Percentiles rank a stretch among this genome's conserved stretches.
These are phyloP conservation scores for Calonectria hongkongensis DNA, from an alignment of 2,329 filamentous ascomycete genomes.

Conservation along the genomic window DNA sequence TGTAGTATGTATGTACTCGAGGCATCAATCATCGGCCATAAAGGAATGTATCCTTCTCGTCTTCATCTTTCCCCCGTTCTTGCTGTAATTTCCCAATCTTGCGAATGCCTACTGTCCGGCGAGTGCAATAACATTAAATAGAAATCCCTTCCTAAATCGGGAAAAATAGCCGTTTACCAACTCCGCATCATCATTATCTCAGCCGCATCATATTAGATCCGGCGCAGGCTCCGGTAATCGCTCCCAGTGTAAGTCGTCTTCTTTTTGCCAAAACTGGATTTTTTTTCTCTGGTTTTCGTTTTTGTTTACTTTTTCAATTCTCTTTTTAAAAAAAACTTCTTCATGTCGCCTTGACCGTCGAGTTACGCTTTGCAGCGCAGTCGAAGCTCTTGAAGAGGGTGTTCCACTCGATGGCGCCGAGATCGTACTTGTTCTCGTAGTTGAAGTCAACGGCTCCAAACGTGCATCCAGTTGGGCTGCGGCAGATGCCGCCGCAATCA, in stretches of 20 bases:
- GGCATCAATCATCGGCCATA: background rate
- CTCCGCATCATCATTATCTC: constrained; percentile 25
- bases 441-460: constrained; percentile 68
- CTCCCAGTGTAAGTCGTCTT: background rate
- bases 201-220: constrained; percentile 32
- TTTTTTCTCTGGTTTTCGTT: background rate
- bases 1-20: background rate
- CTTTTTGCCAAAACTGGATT: background rate
- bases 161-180: constrained; percentile 37
- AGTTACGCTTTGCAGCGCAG: constrained; percentile 51
- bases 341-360: constrained; percentile 11
- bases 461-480: constrained; percentile 71
- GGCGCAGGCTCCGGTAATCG: constrained; percentile 16
- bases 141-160: constrained; percentile 32
- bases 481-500: constrained; percentile 67
- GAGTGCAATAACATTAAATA: constrained; percentile 16
- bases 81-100: no score
- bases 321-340: background rate
- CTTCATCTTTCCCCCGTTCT: background rate
- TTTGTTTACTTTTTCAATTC: background rate
- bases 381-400: constrained; percentile 61
- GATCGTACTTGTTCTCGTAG: constrained; percentile 68
- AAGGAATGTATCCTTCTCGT: constrained; percentile 7
- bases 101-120: background rate
- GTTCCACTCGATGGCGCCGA: constrained; percentile 67